Percentiles rank a stretch among this genome's conserved stretches.
These are phyloP conservation scores for Acarospora socialis DNA, from an alignment of 2,329 filamentous ascomycete genomes.

Conservation along the genomic window DNA sequence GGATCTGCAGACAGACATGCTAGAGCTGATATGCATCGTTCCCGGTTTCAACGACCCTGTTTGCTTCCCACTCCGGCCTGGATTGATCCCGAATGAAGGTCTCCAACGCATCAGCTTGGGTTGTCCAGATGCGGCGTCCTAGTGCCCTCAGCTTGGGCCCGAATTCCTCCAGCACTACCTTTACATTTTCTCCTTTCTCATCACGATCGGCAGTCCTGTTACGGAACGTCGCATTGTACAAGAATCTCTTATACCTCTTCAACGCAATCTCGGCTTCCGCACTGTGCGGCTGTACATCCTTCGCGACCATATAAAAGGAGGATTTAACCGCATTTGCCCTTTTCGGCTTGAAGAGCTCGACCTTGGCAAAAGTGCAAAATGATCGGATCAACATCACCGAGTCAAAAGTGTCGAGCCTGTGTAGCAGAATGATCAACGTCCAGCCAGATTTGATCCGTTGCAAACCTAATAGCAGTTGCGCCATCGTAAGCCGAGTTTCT, in stretches of 20 bases:
- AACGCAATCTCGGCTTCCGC: constrained; percentile 25
- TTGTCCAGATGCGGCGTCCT: no score
- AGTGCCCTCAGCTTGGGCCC: no score
- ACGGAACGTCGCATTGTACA: no score
- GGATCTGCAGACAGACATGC: no score
- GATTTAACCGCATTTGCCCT: constrained; percentile 28
- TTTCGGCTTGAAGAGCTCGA: constrained; percentile 33
- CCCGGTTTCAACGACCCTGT: no score
- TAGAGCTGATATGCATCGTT: no score
- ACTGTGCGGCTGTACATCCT: constrained; percentile 23
- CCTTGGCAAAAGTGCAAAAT: constrained; percentile 28
- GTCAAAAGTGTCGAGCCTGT: constrained; percentile 33
- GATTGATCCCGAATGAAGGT: no score
- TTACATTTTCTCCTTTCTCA: no score
- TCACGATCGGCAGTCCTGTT: no score
- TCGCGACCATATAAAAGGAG: constrained; percentile 41
- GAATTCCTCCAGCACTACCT: no score
- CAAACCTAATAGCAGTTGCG: constrained; percentile 33
- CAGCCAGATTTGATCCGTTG: constrained; percentile 33
- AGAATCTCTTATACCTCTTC: constrained; percentile 27
- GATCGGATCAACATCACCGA: constrained; percentile 25
- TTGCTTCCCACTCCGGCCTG: no score
- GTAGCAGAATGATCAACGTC: constrained; percentile 37
- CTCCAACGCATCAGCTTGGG: no score
- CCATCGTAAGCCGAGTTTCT: constrained; percentile 22